These are phyloP conservation scores for Verbena officinalis DNA, from an alignment of 257 asterid species.

Conservation along the genomic window DNA sequence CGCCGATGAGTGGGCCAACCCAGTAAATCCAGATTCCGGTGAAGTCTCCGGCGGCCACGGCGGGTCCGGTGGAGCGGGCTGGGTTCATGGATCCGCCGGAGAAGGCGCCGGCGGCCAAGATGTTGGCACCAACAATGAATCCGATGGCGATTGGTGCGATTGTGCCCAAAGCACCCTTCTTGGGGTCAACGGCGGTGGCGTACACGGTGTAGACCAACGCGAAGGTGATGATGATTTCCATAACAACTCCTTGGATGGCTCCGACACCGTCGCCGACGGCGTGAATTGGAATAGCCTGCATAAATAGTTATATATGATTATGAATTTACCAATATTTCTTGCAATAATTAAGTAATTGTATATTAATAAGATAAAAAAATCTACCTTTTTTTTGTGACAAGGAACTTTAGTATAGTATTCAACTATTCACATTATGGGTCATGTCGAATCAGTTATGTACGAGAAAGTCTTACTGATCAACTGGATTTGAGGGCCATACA, in stretches of 20 bases:
- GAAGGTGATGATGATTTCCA: constrained; percentile 82
- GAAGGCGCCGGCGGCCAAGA: constrained; percentile 92
- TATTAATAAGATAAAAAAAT: too few species aligned
- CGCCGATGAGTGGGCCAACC: constrained; percentile 91
- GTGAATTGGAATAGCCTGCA: constrained; percentile 72
- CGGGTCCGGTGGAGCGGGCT: constrained; percentile 87
- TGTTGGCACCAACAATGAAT: constrained; percentile 88
- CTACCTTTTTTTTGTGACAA: too few species aligned
- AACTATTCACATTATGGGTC: too few species aligned
- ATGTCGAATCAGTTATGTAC: too few species aligned
- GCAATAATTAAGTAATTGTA: too few species aligned
- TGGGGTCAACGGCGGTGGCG: constrained; percentile 91
- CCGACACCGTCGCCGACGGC: constrained; percentile 65
- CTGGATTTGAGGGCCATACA: too few species aligned
- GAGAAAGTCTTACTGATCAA: too few species aligned
- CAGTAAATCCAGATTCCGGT: constrained; percentile 77
- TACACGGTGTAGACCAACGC: constrained; percentile 87
- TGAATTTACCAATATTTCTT: too few species aligned
- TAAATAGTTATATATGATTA: not conserved
- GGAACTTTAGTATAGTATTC: too few species aligned
- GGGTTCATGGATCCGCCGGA: constrained; percentile 99
- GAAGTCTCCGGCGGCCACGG: constrained; percentile 66
- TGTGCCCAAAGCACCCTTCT: constrained; percentile 79
- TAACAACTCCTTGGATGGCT: constrained; percentile 62
- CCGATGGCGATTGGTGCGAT: constrained; percentile 95